Percentiles rank a stretch among this genome's conserved stretches.
Evolutionary conservation across 805 yeast species (phyloP).

Genomic region (Metschnikowia cerradonensis): DNA sequence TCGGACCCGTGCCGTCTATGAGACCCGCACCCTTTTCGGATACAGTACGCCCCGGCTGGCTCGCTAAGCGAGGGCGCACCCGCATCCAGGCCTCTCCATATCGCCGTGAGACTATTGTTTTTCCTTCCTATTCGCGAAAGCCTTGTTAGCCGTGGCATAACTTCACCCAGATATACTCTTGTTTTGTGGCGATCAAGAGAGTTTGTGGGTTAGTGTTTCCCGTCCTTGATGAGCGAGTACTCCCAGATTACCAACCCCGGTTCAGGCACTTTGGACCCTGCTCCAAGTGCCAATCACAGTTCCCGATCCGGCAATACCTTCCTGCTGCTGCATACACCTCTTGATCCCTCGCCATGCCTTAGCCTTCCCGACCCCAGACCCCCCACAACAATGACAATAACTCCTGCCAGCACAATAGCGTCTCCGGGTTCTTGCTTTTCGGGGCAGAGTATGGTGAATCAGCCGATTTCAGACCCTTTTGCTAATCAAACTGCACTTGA

Average conservation of each 20-base stretch:
- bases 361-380: too few species aligned
- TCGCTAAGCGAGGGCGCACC: background rate
- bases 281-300: background rate
- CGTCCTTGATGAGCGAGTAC: background rate
- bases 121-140: constrained; percentile 12
- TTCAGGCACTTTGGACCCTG: background rate
- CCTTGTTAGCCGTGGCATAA: constrained; percentile 7
- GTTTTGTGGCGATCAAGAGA: background rate
- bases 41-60: background rate
- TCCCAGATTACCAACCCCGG: background rate
- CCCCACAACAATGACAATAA: background rate
- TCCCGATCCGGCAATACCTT: background rate
- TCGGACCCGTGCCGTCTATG: too few species aligned
- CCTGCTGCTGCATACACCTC: background rate
- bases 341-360: background rate
- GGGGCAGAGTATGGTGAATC: too few species aligned
- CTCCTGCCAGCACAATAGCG: background rate
- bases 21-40: too few species aligned
- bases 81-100: background rate
- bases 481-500: too few species aligned
- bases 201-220: background rate
- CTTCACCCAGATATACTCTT: background rate
- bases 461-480: too few species aligned
- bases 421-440: too few species aligned
- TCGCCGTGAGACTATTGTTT: constrained; percentile 6